Evolutionary conservation across 176 grass and related monocot species (phyloP).

Genomic region (Avena sativa): DNA sequence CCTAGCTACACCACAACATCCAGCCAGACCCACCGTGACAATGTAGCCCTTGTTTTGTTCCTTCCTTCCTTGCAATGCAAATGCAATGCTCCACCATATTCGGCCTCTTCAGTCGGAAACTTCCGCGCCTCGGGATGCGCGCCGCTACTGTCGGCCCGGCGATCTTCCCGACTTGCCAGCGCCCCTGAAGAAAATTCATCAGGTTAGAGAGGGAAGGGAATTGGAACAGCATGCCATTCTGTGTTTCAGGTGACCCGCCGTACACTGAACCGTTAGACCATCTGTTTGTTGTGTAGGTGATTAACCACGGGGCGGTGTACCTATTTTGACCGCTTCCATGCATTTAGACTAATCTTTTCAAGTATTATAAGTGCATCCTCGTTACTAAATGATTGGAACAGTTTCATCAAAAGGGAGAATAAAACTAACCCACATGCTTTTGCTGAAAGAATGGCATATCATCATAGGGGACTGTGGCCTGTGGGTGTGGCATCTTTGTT

Average conservation of each 20-base stretch:
- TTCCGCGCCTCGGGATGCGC: slow-evolving; percentile 28
- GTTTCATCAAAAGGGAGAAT: not conserved
- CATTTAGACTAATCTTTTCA: slow-evolving; percentile 41
- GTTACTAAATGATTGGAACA: slow-evolving; percentile 25
- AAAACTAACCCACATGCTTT: slow-evolving; percentile 45
- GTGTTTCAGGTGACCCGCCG: slow-evolving; percentile 48
- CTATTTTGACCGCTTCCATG: slow-evolving; percentile 49
- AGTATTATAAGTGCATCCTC: slow-evolving; percentile 44
- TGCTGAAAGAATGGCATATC: slow-evolving; percentile 57
- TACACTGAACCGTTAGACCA: slow-evolving; percentile 40
- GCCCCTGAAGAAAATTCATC: slow-evolving; percentile 51
- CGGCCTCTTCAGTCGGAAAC: slow-evolving; percentile 28
- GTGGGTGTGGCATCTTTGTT: slow-evolving; percentile 36
- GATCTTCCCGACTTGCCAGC: slow-evolving; percentile 64
- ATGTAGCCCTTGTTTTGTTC: slow-evolving; percentile 47
- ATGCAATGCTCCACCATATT: slow-evolving; percentile 19
- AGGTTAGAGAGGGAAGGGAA: slow-evolving; percentile 6
- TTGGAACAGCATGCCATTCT: not conserved
- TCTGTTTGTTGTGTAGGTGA: slow-evolving; percentile 25
- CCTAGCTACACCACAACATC: slow-evolving; percentile 60
- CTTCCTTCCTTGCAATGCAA: slow-evolving; percentile 34
- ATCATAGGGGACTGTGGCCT: slow-evolving; percentile 54
- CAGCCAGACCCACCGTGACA: slow-evolving; percentile 55
- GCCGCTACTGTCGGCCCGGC: slow-evolving; percentile 52
- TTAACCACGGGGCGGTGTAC: slow-evolving; percentile 24